Base-by-base conservation (phyloP, 2,329 filamentous ascomycete species). In the Akanthomyces uredinophilus region DNA sequence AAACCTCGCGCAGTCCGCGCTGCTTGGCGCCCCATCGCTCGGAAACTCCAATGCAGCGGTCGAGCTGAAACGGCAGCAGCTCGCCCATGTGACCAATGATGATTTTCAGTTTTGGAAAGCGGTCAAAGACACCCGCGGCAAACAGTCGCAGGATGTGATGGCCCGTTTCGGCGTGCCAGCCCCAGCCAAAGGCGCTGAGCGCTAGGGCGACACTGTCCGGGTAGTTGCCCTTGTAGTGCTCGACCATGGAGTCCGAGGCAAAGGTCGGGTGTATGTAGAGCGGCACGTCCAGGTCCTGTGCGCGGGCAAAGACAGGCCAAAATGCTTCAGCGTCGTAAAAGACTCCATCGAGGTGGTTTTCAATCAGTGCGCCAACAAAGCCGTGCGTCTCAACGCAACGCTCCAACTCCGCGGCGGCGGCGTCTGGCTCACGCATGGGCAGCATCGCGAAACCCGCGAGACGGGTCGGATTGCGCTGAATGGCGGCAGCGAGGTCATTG, bases 31-130 rank as follows among this genome's bases (percentile, higher is more conserved):
- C 72, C 69, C 70, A 73, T 22, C 69, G 64, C 13, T 56, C 61
- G 24, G 68, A 68, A 37, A 73, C 56, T 64, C 55, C 67, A 61
- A 70, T 61, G 54, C 79, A 75, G 2, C 83, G 76, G 47, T 83
- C 78, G 16, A 86, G 70, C 71, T 82, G 78, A 58, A 81, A 85
- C 0, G 84, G 83, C 0, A 86, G 65, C 75, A 81, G 74, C 69
- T 78, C 76, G 22, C 75, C 75, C 69, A 77, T 72, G 65, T 78
- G 76, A 1, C 77, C 77, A 18, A 77, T 66, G 44, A 78, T 67
- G 44, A 78, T 68, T 65, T 77, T 76, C 32, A 78, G 66, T 11
- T 63, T 69, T 0, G 74, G 76, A 32, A 73, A 72, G 16, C 68
- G 67, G 61, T 76, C 72, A 59, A 78, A 75, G 4, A 73, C 66